These are phyloP conservation scores for Chalara sp. DNA, from an alignment of 2,329 filamentous ascomycete genomes.

Conservation along the genomic window DNA sequence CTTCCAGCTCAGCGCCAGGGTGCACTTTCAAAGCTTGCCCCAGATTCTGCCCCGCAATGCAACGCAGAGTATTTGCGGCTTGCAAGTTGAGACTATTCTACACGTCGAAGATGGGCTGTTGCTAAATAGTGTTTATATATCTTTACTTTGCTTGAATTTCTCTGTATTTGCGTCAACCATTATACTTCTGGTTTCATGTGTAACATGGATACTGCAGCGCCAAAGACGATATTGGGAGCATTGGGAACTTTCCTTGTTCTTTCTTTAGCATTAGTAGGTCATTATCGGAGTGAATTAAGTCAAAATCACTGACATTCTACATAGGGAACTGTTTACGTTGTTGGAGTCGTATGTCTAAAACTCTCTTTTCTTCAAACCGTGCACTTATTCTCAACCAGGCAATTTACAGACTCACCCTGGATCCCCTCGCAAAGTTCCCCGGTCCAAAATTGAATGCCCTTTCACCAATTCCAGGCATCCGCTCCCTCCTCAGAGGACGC, in stretches of 20 bases:
- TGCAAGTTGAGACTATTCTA: neutral
- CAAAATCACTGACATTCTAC: neutral
- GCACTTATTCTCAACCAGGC: neutral
- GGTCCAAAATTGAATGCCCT: conserved; percentile 22
- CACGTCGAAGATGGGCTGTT: neutral
- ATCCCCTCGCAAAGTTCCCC: conserved; percentile 27
- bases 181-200: neutral
- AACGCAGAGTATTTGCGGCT: neutral
- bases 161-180: neutral
- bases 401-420: conserved; percentile 15
- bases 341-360: conserved; percentile 3
- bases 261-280: conserved; percentile 3
- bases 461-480: conserved; percentile 9
- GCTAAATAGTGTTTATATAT: neutral
- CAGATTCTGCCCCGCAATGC: neutral
- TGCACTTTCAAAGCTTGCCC: neutral
- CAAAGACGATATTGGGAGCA: conserved; percentile 5
- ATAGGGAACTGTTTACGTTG: conserved; percentile 2
- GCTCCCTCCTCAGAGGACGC: conserved; percentile 8
- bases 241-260: conserved; percentile 5
- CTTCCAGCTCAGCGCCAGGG: neutral
- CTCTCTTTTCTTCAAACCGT: neutral
- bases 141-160: neutral
- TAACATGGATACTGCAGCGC: conserved; percentile 4
- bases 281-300: neutral